Base-by-base conservation (phyloP, 371 early-diverging fungal genomes). In the Chytridium lagenaria region DNA sequence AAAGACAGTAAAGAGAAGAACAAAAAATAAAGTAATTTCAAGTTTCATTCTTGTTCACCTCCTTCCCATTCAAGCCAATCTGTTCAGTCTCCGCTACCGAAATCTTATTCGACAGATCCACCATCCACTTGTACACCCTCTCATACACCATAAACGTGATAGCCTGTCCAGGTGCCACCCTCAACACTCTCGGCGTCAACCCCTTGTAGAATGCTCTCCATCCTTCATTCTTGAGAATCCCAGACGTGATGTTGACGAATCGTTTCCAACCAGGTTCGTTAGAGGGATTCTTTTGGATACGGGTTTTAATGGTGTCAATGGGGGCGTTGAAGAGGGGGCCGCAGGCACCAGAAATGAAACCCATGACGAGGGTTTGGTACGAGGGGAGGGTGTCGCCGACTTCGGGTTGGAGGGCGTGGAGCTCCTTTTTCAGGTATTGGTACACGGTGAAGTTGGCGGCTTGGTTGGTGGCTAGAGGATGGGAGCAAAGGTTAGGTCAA, bases 391-490 rank as follows among this genome's bases (percentile, higher is more conserved):
- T 93, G 31, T 91, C 90, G 57, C 91, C 75, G 65, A 86, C 84
- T n/a, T 79, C 73, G 28, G 79, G 81, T 80, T 95, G 96, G 2
- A 64, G 22, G 1, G 69, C 73, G 65, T 82, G 83, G 57, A 93
- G 78, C 12, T 83, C 80, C 50, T 87, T 90, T 83, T 97, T 98
- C 78, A 97, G 81, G 80, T 92, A 93, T 72, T 96, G 95, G 86
- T 98, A 98, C 40, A 92, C 94, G 16, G 98, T 98, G 81, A 98
- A 98, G 88, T 98, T 98, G 78, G 94, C 98, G 51, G 98, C 98
- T 84, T 98, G 98, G 87, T 98, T 98, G 70, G 96, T 97, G 23
- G 97, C 96, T 91, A 78, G 31, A 37, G 34, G 44, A 15, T 19
- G 22, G 67, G 74, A 22, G n/a, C 57, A 19, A 55, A 37, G 23